Evolutionary conservation across 2,329 filamentous ascomycete species (phyloP).

Genomic region (Clonostachys rhizophaga): DNA sequence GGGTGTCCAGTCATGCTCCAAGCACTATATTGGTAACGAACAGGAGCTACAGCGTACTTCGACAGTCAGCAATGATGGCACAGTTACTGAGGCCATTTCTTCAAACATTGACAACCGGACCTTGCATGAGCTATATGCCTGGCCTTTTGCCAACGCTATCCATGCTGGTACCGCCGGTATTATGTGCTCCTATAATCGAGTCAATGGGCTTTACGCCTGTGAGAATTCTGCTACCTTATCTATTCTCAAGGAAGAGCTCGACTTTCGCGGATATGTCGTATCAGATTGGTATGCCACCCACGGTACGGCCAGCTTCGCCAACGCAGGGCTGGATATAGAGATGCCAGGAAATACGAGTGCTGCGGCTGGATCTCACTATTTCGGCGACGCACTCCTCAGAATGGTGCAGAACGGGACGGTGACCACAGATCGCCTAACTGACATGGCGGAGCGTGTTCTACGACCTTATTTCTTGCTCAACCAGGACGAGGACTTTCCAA

Average conservation of each 20-base stretch:
- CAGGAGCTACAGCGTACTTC: slow-evolving; percentile 39
- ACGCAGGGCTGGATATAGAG: slow-evolving; percentile 36
- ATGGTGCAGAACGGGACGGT: neutral
- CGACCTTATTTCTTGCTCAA: slow-evolving; percentile 49
- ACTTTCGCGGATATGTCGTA: slow-evolving; percentile 41
- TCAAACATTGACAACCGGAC: slow-evolving; percentile 15
- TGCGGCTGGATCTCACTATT: slow-evolving; percentile 28
- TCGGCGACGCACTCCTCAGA: neutral
- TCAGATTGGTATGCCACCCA: slow-evolving; percentile 38
- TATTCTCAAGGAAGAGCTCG: slow-evolving; percentile 43
- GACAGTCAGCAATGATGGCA: slow-evolving; percentile 48
- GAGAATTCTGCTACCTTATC: slow-evolving; percentile 40
- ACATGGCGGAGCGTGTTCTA: slow-evolving; percentile 23
- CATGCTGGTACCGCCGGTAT: slow-evolving; percentile 15
- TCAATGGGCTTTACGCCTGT: slow-evolving; percentile 43
- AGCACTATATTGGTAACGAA: slow-evolving; percentile 28
- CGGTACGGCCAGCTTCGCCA: slow-evolving; percentile 23
- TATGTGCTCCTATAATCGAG: slow-evolving; percentile 21
- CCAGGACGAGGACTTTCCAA: slow-evolving; percentile 39
- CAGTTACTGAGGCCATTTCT: slow-evolving; percentile 21
- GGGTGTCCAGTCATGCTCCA: slow-evolving; percentile 62
- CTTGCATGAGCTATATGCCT: slow-evolving; percentile 20
- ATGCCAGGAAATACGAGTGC: slow-evolving; percentile 44
- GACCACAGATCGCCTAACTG: slow-evolving; percentile 38
- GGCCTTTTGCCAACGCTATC: slow-evolving; percentile 19